Base-by-base conservation (phyloP, 108 stramenopile genomes). In the Skeletonema potamos region DNA sequence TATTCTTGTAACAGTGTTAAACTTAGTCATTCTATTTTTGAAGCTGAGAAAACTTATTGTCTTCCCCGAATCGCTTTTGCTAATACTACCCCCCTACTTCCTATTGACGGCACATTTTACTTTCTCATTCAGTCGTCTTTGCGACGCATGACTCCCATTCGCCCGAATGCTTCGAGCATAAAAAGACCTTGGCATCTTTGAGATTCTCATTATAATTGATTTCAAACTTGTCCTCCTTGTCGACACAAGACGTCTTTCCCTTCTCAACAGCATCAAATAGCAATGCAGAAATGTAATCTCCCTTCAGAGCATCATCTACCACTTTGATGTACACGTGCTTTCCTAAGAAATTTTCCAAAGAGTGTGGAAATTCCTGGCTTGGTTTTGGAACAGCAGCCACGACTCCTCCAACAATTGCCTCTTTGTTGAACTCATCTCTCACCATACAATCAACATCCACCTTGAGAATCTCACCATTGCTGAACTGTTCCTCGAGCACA, bases 391-490 rank as follows among this genome's bases (percentile, higher is more conserved):
- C 55, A 26, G 54, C 46, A 10, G 33, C 73, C 27, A 73, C 62
- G 8, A 55, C 48, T 7, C 79, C 79, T 0, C 79, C 79, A 4
- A 80, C 67, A 59, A 80, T 59, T 0, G 79, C 79, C 12, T 68
- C 67, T 22, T 80, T 80, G 18, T 46, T 46, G 18, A 46, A 46
- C 2, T 67, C 79, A 8, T 62, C 59, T 3, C 79, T 32, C 30
- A 58, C 33, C 79, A 80, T 64, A 55, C 79, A 80, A 44, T 80
- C 79, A 3, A 80, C 79, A 46, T 80, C 72, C n/a, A 80, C 62
- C 48, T 68, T 80, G 43, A 80, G 34, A n/a, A 54, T 37, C 12
- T 70, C 51, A 11, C 57, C 68, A 44, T 79, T 62, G 11, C 56
- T 66, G 36, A 58, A 73, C 41, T 68, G 54, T 30, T 80, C 79